Evolutionary conservation across 495 filamentous ascomycete genomes (phyloP), one percentile per base, ranked within the genome.

Genomic region (Entonaema liquescens): DNA sequence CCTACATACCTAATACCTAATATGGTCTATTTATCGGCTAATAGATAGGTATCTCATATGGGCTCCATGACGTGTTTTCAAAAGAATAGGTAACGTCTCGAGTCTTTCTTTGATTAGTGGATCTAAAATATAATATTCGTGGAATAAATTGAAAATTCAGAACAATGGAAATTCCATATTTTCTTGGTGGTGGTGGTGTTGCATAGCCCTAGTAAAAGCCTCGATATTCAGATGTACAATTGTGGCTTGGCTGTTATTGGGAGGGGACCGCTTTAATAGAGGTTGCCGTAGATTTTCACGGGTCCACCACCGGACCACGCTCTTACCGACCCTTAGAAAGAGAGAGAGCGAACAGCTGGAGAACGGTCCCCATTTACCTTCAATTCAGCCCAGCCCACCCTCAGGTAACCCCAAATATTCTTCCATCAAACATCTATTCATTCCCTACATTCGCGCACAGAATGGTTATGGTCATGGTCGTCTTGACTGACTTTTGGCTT

Each of bases 311-410:
- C 68, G 68, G 68, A 62, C 68, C 68, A 66, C 62, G 57, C n/a
- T 58, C 35, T 65, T 71, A 71, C 68, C 62, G 62, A 33, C 60
- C 25, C 63, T 58, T 66, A n/a, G 61, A 55, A 70, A 54, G 58
- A 44, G 53, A 35, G 29, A 55, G 11, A 31, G 26, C 28, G 7
- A 55, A 55, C 42, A 47, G 28, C 62, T 52, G 55, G 67, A 36
- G 36, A 38, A 57, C 13, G 29, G 53, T 26, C 63, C 63, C 69
- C 68, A 67, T 56, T 9, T n/a, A n/a, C 19, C 33, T 58, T 50
- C 52, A 62, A 71, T 71, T 67, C 68, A 72, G 69, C 69, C 63
- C 62, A 67, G 68, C 68, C 62, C 62, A 62, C 56, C 13, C 33
- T 57, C 42, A 52, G 35, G 50, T 65, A 57, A 68, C 17, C 61